Base-by-base conservation (phyloP, 371 early-diverging fungal species). In the Encephalitozoon intestinalis region DNA sequence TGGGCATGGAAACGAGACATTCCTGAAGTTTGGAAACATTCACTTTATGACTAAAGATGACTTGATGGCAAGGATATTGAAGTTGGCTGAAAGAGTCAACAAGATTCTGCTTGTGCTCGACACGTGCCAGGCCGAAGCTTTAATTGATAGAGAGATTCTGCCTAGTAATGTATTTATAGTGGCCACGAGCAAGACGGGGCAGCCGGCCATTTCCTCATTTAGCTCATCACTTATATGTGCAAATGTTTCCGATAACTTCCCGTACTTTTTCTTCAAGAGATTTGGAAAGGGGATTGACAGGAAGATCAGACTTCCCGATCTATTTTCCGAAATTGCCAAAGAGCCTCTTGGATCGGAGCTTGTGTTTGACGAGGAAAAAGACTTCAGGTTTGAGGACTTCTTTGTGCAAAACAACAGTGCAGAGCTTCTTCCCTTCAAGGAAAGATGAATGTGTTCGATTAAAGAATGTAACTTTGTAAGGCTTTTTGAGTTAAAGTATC, bases 1-100 rank as follows among this genome's bases (percentile, higher is more conserved):
- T 39, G 84, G 84, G 26, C 84, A 84, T 73, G 84, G 81, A 21
- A 76, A 75, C n/a, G 79, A 81, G 25, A 67, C 70, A 1, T 81
- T 81, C 63, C 73, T 84, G n/a, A 82, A 83, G 67, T 66, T 82
- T 43, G 67, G 67, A 23, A 70, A 79, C 54, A 73, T 76, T 53
- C 75, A 79, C 15, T 81, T 51, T 43, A 66, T 82, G 23, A 70
- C 68, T 23, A 74, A 49, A 41, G 77, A 82, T 18, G 84, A 84
- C 44, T 11, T 84, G n/a, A 82, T 75, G 70, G 11, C 64, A 26
- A 70, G 73, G 11, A n/a, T 84, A 25, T 30, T 28, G 0, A 41
- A 40, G 2, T 58, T 83, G 6, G 72, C 51, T 15, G 49, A 74
- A 51, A 54, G 75, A 73, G 44, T 82, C 3, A 73, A 66, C 28